phyloP scores from a whole-genome alignment of 1,139 yeast genomes.

The Nakaseomyces bracarensis region DNA sequence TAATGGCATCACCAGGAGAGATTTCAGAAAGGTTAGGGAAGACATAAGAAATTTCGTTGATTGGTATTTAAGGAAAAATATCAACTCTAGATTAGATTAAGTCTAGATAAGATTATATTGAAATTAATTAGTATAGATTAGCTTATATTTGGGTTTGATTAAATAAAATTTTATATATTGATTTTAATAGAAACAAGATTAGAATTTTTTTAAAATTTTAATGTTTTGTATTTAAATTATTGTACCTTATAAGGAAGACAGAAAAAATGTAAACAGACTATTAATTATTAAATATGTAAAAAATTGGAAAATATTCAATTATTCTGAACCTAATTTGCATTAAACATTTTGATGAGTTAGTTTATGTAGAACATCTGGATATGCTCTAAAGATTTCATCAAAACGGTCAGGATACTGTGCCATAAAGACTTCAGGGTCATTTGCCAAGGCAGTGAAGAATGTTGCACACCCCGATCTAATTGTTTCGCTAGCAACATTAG shows the following conservation, averaged over 20 bases:
- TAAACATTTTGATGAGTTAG: constrained; percentile 33
- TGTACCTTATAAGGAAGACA: too few relatives aligned
- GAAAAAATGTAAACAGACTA: background rate
- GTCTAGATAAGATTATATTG: background rate
- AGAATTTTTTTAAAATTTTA: too few relatives aligned
- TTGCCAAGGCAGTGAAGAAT: constrained; percentile 77
- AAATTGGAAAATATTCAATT: background rate
- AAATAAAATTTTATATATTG: too few relatives aligned
- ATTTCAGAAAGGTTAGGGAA: constrained; percentile 63
- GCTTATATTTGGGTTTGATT: too few relatives aligned
- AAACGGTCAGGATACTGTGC: constrained; percentile 69
- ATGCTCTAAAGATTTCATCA: constrained; percentile 60
- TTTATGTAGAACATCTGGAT: constrained; percentile 66
- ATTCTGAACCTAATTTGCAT: too few relatives aligned
- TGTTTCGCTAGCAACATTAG: constrained; percentile 63
- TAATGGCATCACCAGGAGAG: constrained; percentile 58
- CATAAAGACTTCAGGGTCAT: constrained; percentile 79
- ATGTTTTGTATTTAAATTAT: too few relatives aligned
- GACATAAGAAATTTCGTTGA: constrained; percentile 66
- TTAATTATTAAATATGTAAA: background rate
- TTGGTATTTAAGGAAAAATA: constrained; percentile 77
- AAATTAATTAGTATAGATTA: too few relatives aligned
- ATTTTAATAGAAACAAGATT: too few relatives aligned
- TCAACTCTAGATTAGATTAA: constrained; percentile 41
- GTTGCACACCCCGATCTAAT: constrained; percentile 79